Evolutionary conservation across 495 filamentous ascomycete species (phyloP), one percentile per base, ranked within the genome.

Genomic region (Clohesyomyces aquaticus): DNA sequence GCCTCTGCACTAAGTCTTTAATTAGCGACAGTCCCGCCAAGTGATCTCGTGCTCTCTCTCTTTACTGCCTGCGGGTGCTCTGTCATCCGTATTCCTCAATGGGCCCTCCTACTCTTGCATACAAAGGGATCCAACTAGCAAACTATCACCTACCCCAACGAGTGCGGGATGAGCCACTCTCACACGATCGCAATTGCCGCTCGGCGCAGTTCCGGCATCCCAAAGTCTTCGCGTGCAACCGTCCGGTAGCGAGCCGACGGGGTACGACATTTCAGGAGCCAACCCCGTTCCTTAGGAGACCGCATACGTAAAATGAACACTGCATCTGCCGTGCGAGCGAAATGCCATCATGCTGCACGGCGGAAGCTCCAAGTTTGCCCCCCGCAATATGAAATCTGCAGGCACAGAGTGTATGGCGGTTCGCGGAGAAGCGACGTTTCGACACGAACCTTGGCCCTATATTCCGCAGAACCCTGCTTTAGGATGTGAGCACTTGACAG

Each of bases 221-320:
- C 41, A 26, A 16, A 11, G 19, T 8, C 4, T 56, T 27, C 41
- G 29, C 21, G 41, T 47, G 35, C 21, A 41, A 48, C 60, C 26
- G 16, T 28, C 23, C 42, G 60, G 50, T n/a, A 45, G 14, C 42
- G 38, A 63, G n/a, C 60, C 60, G 60, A 26, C 50, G 60, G 52
- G 16, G 18, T 26, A 27, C 38, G 11, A 55, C 60, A 63, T 50
- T 16, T 54, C 51, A 55, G 60, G 52, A 47, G 41, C 41, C 19
- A 22, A 35, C 51, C 41, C 51, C 42, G 60, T 55, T 18, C 32
- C 32, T 38, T 38, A 38, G n/a, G n/a, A 38, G 32, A 6, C 32
- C 14, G 6, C 6, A 14, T 38, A 38, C 14, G 32, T 38, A 38
- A 38, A 43, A 22, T 42, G 35, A 9, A 2, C 19, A 18, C 18